phyloP scores from a whole-genome alignment of 2,329 filamentous ascomycete genomes.

The Beauveria scarabaeidicola region DNA sequence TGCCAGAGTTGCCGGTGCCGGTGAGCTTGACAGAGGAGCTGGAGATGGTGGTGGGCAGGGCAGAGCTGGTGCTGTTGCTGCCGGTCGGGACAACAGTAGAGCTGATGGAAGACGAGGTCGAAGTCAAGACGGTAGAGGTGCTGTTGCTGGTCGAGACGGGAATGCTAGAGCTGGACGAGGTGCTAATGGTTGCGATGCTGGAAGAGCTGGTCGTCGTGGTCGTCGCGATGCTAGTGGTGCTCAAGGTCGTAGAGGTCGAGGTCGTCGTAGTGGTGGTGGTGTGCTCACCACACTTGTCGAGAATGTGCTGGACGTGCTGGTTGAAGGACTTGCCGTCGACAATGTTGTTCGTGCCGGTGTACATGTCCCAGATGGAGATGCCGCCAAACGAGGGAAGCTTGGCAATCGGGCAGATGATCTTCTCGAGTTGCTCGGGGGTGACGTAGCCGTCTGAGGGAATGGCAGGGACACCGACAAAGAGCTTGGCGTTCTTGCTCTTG shows the following conservation, averaged over 20 bases:
- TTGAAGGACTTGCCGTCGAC: constrained; percentile 28
- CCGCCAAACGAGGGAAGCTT: constrained; percentile 33
- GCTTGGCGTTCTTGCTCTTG: constrained; percentile 32
- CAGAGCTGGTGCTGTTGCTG: background rate
- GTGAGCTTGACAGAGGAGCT: background rate
- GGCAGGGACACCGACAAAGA: constrained; percentile 37
- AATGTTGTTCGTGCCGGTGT: constrained; percentile 24
- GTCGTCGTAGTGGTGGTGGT: constrained; percentile 16
- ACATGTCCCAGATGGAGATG: constrained; percentile 38
- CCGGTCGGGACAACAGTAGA: no score
- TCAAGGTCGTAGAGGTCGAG: constrained; percentile 12
- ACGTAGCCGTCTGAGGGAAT: constrained; percentile 27
- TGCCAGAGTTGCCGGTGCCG: background rate
- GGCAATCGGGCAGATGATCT: constrained; percentile 31
- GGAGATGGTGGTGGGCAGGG: background rate
- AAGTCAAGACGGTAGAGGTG: background rate
- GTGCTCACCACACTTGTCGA: constrained; percentile 28
- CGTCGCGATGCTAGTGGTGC: constrained; percentile 2
- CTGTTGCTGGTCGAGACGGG: background rate
- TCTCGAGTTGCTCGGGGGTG: constrained; percentile 22
- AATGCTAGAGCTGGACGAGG: constrained; percentile 8
- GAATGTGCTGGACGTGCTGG: constrained; percentile 27
- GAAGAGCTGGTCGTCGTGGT: constrained; percentile 3
- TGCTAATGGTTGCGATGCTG: constrained; percentile 9
- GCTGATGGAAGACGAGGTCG: background rate